phyloP scores from a whole-genome alignment of 148 eudicot species.

The Camellia japonica region DNA sequence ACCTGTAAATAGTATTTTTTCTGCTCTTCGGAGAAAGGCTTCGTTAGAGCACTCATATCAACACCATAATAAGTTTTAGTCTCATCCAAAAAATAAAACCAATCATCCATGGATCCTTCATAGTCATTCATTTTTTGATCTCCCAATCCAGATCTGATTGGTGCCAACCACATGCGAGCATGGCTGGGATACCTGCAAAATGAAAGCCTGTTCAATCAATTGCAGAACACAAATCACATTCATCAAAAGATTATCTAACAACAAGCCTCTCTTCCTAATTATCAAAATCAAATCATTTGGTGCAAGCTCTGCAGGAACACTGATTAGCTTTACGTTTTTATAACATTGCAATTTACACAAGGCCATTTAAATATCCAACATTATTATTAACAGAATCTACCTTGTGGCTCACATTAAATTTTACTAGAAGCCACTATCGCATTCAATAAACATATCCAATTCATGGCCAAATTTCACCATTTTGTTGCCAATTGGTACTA shows the following conservation, averaged over 20 bases:
- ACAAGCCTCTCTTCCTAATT: neutral
- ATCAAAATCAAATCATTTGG: neutral
- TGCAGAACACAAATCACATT: neutral
- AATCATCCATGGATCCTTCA: slow-evolving; percentile 85
- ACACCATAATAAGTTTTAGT: slow-evolving; percentile 81
- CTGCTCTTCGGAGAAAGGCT: slow-evolving; percentile 74
- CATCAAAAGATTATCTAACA: neutral
- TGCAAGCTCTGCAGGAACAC: neutral
- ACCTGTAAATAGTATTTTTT: slow-evolving; percentile 83
- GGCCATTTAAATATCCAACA: neutral
- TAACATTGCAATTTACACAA: neutral
- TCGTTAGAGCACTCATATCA: slow-evolving; percentile 77
- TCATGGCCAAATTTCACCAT: neutral
- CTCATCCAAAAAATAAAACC: slow-evolving; percentile 66
- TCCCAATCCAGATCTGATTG: slow-evolving; percentile 70
- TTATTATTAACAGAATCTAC: neutral
- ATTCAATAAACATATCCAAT: neutral
- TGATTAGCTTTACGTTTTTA: too few relatives aligned
- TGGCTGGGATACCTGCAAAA: slow-evolving; percentile 94
- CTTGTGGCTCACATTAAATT: neutral
- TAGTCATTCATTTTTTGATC: slow-evolving; percentile 75
- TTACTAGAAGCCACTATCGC: neutral
- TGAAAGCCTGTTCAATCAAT: slow-evolving; percentile 12
- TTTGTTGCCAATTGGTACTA: too few relatives aligned
- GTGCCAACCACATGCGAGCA: slow-evolving; percentile 98